Evolutionary conservation across 805 yeast species (phyloP), one percentile per base, ranked within the genome.

Genomic region (Metschnikowia cubensis): DNA sequence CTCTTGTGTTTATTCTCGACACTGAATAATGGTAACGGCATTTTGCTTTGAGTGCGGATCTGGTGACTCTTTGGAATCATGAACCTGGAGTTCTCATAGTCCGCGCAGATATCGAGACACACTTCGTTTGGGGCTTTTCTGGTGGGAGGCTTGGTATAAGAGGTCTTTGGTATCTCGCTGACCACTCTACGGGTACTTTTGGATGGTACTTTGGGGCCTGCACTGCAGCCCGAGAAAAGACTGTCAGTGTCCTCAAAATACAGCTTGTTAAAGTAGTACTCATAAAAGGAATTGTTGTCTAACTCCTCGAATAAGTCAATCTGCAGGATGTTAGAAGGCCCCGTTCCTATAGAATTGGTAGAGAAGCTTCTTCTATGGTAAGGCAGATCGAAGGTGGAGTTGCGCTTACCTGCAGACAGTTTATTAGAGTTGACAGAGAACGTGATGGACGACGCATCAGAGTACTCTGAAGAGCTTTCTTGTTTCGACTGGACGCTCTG

Each of bases 1-100:
- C 37, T 42, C 37, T 42, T 39, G 22, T 29, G 20, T 25, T 29
- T 42, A 2, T 10, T 20, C 15, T 21, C 37, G 31, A 3, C 20
- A 20, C 32, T 42, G 31, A 42, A 6, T 6, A 20, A 6, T 4
- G 31, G 37, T n/a, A 14, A 13, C 6, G n/a, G 33, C 14, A 14
- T 14, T 33, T 20, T 42, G 3, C n/a, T 14, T 4, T 32, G 18
- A 10, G 46, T 32, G 15, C 18, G 25, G 17, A 49, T 35, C 22
- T 33, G 42, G 35, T 51, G 6, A 13, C 34, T 50, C 32, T 21
- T 15, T 6, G 60, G 60, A 21, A 57, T 56, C 60, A 52, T 48
- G 49, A 57, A 57, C 33, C 59, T 46, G 7, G 59, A 56, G 34
- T 49, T 52, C 42, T 54, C 55, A 50, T 58, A 58, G n/a, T 58